Evolutionary conservation across 306 rosid genomes (phyloP).

Genomic region (Lupinus albus): DNA sequence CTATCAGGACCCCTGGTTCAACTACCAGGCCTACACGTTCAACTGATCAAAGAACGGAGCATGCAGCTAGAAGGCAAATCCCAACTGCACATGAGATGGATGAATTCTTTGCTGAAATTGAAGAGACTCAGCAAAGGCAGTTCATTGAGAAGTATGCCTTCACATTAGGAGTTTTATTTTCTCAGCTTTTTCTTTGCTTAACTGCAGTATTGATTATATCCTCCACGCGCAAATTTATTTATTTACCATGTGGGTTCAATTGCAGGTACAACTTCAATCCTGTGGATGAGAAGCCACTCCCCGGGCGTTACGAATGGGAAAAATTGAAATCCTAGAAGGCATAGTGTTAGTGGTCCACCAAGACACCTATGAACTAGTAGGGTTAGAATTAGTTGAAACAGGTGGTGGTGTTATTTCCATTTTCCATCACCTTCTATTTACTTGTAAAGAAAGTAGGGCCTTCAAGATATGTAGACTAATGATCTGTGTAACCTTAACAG

Average conservation of each 20-base stretch:
- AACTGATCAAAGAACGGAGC: slow-evolving; percentile 54
- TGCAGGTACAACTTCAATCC: slow-evolving; percentile 97
- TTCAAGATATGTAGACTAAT: slow-evolving; percentile 73
- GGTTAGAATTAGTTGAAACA: slow-evolving; percentile 59
- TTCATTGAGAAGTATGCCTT: slow-evolving; percentile 77
- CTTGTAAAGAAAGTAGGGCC: slow-evolving; percentile 92
- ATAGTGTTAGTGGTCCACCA: slow-evolving; percentile 47
- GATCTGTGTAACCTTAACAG: slow-evolving; percentile 84
- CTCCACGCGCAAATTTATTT: neutral
- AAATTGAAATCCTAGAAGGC: slow-evolving; percentile 60
- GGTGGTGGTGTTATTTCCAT: slow-evolving; percentile 90
- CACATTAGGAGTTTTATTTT: neutral
- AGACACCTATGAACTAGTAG: slow-evolving; percentile 57
- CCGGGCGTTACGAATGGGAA: slow-evolving; percentile 86
- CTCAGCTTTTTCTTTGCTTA: neutral
- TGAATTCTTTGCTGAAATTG: slow-evolving; percentile 78
- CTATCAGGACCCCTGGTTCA: slow-evolving; percentile 75
- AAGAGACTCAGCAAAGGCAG: slow-evolving; percentile 68
- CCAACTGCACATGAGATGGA: slow-evolving; percentile 79
- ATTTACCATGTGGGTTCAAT: slow-evolving; percentile 34
- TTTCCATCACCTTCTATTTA: slow-evolving; percentile 77
- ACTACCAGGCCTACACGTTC: slow-evolving; percentile 70
- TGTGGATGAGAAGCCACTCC: slow-evolving; percentile 77
- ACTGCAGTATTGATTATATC: neutral
- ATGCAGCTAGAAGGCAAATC: slow-evolving; percentile 58